Base-by-base conservation (phyloP, 164 flowering plant species). In the Macadamia integrifolia region DNA sequence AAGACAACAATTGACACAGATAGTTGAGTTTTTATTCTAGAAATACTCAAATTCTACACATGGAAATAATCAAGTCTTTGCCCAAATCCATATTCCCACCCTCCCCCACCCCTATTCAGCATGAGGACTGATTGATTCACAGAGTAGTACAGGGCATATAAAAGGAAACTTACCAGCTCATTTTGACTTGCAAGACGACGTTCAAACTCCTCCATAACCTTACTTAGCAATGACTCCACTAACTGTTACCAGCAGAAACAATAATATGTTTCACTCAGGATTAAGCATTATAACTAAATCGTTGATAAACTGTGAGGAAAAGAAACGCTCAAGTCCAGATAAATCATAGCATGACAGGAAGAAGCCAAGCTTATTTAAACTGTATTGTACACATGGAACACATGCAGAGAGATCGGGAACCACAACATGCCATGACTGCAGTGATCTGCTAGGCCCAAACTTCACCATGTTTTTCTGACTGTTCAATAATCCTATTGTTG, bases 131-230 rank as follows among this genome's bases (percentile, higher is more conserved):
- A 29, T 0, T 35, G 23, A 17, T 52, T 48, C 23, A 23, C 32
- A 52, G 50, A 31, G 6, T 69, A n/a, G 58, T 30, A 65, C 13
- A 28, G 32, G 3, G 11, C 2, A 2, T 23, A 31, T n/a, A 60
- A 4, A 61, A 1, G 44, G 58, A 61, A 44, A 42, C 82, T 75
- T 71, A 87, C 94, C 74, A 17, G 64, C 52, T 75, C 88, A 72
- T 44, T 80, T 74, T 87, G 87, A 74, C 73, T 81, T 43, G 81
- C 76, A 9, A 89, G 66, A 7, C 87, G 87, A 23, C 72, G 84
- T 70, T 88, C 93, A 73, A 89, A 87, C 82, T 95, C 98, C 73
- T 84, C 96, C 84, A 85, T 81, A 43, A 95, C 82, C 80, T 87
- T 92, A 61, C 71, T 76, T 13, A 95, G 80, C 87, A 92, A 71